Percentiles rank a stretch among this genome's conserved stretches.
Conservation (phyloP, 2,329 filamentous ascomycete species). For the Pyrenophora seminiperda region DNA sequence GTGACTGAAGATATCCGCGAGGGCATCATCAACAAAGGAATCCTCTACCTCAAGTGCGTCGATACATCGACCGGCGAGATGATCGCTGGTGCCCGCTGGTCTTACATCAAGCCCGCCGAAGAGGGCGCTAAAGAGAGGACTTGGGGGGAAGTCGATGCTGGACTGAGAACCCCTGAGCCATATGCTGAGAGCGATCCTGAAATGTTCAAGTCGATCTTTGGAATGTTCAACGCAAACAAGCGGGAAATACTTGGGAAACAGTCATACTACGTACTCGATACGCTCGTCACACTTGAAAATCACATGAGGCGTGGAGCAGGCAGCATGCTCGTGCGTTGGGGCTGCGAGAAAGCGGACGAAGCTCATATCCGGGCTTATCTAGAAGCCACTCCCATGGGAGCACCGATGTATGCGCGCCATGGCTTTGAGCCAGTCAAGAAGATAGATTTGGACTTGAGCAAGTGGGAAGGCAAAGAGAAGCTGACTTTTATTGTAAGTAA, state of each 20-base stretch:
- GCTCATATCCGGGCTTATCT: constrained; percentile 39
- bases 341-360: constrained; percentile 39
- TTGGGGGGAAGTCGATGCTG: constrained; percentile 37
- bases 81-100: constrained; percentile 41
- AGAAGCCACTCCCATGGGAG: constrained; percentile 42
- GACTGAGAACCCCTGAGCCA: constrained; percentile 26
- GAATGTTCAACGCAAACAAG: constrained; percentile 32
- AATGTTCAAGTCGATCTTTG: constrained; percentile 27
- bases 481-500: constrained; percentile 40
- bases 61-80: constrained; percentile 34
- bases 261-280: constrained; percentile 38
- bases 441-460: constrained; percentile 38
- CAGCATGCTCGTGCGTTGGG: constrained; percentile 40
- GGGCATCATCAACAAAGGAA: constrained; percentile 31
- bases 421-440: constrained; percentile 37
- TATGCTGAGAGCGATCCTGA: constrained; percentile 37
- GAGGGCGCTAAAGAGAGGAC: constrained; percentile 24
- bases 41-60: constrained; percentile 38
- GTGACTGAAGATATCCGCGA: constrained; percentile 30
- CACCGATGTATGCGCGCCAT: constrained; percentile 40
- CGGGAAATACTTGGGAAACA: constrained; percentile 28
- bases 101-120: constrained; percentile 26
- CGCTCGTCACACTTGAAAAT: constrained; percentile 37
- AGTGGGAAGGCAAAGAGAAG: constrained; percentile 34
- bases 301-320: constrained; percentile 44